These are phyloP conservation scores for Trypanosoma vivax DNA, from an alignment of 208 protist genomes.

Conservation along the genomic window DNA sequence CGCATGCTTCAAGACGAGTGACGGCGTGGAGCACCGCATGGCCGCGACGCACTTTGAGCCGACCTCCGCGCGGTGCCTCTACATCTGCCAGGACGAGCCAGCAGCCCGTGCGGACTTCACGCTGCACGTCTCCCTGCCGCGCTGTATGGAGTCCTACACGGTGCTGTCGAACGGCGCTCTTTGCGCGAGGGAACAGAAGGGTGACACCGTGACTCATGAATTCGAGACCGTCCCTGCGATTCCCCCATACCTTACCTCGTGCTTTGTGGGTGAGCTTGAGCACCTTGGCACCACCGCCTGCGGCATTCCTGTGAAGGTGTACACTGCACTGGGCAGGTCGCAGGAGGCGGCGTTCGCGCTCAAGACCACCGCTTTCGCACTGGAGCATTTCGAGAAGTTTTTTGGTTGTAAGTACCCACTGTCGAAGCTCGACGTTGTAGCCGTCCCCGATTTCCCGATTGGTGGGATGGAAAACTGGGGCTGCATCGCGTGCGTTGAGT, in stretches of 20 bases:
- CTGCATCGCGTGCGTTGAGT: conserved; percentile 92
- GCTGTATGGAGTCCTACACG: conserved; percentile 50
- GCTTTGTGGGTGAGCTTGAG: conserved; percentile 92
- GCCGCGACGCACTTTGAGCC: conserved; percentile 96
- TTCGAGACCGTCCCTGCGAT: conserved; percentile 89
- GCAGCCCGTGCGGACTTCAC: conserved; percentile 93
- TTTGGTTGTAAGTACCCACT: conserved; percentile 91
- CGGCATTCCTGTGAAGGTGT: conserved; percentile 68
- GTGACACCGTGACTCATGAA: conserved; percentile 26
- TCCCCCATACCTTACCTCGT: conserved; percentile 95
- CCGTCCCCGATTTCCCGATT: conserved; percentile 93
- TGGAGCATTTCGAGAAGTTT: conserved; percentile 85
- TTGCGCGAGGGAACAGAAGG: conserved; percentile 26
- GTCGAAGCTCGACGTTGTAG: conserved; percentile 96
- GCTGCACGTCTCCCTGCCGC: conserved; percentile 78
- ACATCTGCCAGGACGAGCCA: conserved; percentile 97
- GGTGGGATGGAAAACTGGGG: conserved; percentile 98
- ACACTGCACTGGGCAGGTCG: conserved; percentile 67
- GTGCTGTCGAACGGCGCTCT: conserved; percentile 76
- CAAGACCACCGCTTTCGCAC: conserved; percentile 52
- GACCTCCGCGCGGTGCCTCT: conserved; percentile 90
- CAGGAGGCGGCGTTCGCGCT: conserved; percentile 73
- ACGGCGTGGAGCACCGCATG: conserved; percentile 80
- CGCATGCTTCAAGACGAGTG: conserved; percentile 46
- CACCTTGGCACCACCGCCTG: conserved; percentile 44